Base-by-base conservation (phyloP, 1,284 basidiomycete genomes). In the Malassezia cuniculi region DNA sequence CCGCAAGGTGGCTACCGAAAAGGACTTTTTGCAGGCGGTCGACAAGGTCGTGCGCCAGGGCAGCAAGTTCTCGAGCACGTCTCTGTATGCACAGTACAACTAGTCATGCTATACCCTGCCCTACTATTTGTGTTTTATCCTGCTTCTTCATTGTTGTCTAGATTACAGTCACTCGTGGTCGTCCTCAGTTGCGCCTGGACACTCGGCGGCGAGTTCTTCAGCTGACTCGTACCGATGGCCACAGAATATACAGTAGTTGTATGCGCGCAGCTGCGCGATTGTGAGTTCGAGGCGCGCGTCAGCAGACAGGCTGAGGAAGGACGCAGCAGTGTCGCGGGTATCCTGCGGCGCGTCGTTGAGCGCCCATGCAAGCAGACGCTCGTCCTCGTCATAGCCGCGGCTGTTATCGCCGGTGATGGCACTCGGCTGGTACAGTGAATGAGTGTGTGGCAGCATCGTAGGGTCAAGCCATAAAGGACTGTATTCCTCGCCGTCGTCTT, bases 11-110 rank as follows among this genome's bases (percentile, higher is more conserved):
- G 87, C 90, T 0, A 89, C 85, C 4, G 93, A 99, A 68, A 79
- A 86, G 42, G 93, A 99, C 71, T 99, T 95, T 72, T 71, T 99
- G 60, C 86, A 94, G 63, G 85, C 87, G 5, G 90, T 97, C 3
- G 90, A 97, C 72, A 95, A 95, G 73, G 90, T 95, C 43, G 86
- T 95, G 34, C 76, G 86, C 62, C 89, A 95, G 71, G 90, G 90
- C 34, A 89, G 84, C 59, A 95, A 97, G 72, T 97, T 95, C 71
- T 82, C 80, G 10, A 80, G 49, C 31, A 63, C 57, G 16, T 53
- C 54, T 14, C 36, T 64, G 36, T 67, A 64, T 39, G 55, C 57
- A 16, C 57, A 60, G 48, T 46, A 40, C 37, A 46, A 40, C 29
- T 39, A 46, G n/a, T 28, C 27, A 6, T n/a, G n/a, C n/a, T n/a